Evolutionary conservation across 2,329 filamentous ascomycete genomes (phyloP), one percentile per base, ranked within the genome.

Genomic region (Phaeosphaeriaceae sp.): DNA sequence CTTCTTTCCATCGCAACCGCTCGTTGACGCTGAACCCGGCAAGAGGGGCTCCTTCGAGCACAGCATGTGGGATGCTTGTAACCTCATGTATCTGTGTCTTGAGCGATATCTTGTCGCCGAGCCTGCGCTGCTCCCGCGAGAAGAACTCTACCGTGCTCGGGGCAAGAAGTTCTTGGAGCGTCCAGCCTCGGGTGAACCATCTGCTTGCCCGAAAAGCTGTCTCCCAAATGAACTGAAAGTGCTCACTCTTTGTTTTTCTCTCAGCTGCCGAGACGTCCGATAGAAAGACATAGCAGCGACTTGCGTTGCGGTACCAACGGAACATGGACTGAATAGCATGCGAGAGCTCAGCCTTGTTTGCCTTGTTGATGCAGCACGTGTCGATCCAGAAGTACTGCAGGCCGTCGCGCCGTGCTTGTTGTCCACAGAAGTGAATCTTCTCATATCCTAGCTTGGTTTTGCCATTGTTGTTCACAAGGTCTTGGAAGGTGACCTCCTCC

Each of bases 301-400:
- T n/a, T n/a, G 20, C 40, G 29, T 30, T 32, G 11, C 18, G 8
- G 13, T 42, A 37, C 47, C 41, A 50, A 28, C 42, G 30, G 37
- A 45, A 46, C 36, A 46, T 46, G 9, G 43, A 40, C 34, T 20
- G 9, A 17, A 36, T 36, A 17, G 34, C 34, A 5, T 20, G 9
- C n/a, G 32, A 34, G 6, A 34, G 32, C 11, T 34, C 32, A 34
- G 32, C 32, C 7, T 17, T 34, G 11, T 26, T 26, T 8, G 23
- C 6, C 23, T 26, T 26, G 4, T 26, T 26, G 23, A 26, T 26
- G 23, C 23, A 26, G 6, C 23, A 26, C 4, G 23, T 26, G 6
- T 26, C 23, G 23, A 26, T 26, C 23, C 23, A 26, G 23, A 26
- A 26, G 6, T 26, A 6, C 4, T 26, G 23, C 23, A 26, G 6